phyloP scores from a whole-genome alignment of 1,284 basidiomycete species.

The Schizophyllum amplum region DNA sequence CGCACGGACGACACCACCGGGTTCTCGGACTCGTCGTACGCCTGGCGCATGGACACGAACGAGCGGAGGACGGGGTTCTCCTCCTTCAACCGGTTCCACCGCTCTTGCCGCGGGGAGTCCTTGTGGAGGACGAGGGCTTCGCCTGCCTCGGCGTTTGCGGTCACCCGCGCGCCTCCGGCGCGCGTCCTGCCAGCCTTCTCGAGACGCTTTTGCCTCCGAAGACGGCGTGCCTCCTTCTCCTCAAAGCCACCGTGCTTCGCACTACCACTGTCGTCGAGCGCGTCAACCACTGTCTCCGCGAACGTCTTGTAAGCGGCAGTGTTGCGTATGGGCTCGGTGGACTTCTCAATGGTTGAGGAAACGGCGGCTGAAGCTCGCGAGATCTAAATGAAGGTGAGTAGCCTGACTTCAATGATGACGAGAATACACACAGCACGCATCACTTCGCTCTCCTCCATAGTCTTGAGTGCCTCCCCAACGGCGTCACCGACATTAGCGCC shows the following conservation, averaged over 20 bases:
- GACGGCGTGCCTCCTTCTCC: slow-evolving; percentile 80
- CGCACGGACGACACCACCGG: slow-evolving; percentile 80
- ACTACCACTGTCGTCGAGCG: slow-evolving; percentile 88
- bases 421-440: slow-evolving; percentile 65
- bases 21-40: slow-evolving; percentile 92
- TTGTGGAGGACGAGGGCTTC: slow-evolving; percentile 79
- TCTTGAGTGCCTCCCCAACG: slow-evolving; percentile 81
- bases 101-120: slow-evolving; percentile 67
- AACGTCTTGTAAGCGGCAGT: slow-evolving; percentile 93
- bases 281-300: slow-evolving; percentile 84
- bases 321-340: slow-evolving; percentile 90
- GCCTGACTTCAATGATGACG: background rate
- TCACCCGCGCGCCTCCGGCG: slow-evolving; percentile 47
- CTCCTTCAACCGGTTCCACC: slow-evolving; percentile 70
- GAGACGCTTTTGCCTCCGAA: slow-evolving; percentile 66
- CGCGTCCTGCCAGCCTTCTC: slow-evolving; percentile 71
- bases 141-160: slow-evolving; percentile 78
- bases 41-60: slow-evolving; percentile 53
- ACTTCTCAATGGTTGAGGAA: slow-evolving; percentile 70
- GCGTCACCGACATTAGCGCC: slow-evolving; percentile 94
- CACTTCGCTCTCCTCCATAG: slow-evolving; percentile 91
- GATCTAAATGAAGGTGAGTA: slow-evolving; percentile 37
- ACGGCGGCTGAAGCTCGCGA: slow-evolving; percentile 74
- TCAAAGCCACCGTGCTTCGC: slow-evolving; percentile 93
- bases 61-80: slow-evolving; percentile 65